These are phyloP conservation scores for Mucor ambiguus DNA, from an alignment of 371 early-diverging fungal genomes.

Conservation along the genomic window DNA sequence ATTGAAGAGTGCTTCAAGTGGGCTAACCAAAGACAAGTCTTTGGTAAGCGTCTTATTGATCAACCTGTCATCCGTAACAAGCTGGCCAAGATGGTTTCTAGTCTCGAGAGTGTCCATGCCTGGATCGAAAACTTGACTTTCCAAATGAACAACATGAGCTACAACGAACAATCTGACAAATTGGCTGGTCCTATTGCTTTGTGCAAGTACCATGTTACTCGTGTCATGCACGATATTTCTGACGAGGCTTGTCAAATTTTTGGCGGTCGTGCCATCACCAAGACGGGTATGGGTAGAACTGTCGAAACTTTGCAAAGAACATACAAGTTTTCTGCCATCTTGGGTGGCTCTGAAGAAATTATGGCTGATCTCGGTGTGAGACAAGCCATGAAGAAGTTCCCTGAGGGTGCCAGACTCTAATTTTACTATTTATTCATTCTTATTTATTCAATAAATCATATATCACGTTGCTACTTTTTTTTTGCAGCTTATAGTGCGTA, in stretches of 20 bases:
- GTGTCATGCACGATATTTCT: slow-evolving; percentile 54
- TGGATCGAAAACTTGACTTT: slow-evolving; percentile 63
- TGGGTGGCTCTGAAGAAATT: slow-evolving; percentile 83
- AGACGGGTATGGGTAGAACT: slow-evolving; percentile 59
- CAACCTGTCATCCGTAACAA: slow-evolving; percentile 74
- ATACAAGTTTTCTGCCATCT: slow-evolving; percentile 71
- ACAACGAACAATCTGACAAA: slow-evolving; percentile 56
- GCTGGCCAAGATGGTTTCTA: slow-evolving; percentile 67
- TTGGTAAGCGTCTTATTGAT: slow-evolving; percentile 79
- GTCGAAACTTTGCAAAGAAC: slow-evolving; percentile 56
- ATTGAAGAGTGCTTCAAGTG: slow-evolving; percentile 50
- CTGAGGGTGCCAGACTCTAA: slow-evolving; percentile 39
- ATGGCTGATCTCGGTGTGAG: slow-evolving; percentile 49
- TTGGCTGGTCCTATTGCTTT: slow-evolving; percentile 70
- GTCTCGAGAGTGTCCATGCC: slow-evolving; percentile 53
- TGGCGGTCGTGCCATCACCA: slow-evolving; percentile 64
- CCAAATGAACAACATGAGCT: slow-evolving; percentile 63
- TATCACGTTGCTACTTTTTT: not conserved
- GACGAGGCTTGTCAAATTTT: slow-evolving; percentile 72
- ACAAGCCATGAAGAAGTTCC: slow-evolving; percentile 42
- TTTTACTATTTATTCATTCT: not conserved
- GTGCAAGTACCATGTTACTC: slow-evolving; percentile 58
- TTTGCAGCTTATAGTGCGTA: no score
- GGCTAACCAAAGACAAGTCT: slow-evolving; percentile 65
- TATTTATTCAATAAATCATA: slow-evolving; percentile 4